Conservation (phyloP, 164 flowering plant species). For the Akebia trifoliata region DNA sequence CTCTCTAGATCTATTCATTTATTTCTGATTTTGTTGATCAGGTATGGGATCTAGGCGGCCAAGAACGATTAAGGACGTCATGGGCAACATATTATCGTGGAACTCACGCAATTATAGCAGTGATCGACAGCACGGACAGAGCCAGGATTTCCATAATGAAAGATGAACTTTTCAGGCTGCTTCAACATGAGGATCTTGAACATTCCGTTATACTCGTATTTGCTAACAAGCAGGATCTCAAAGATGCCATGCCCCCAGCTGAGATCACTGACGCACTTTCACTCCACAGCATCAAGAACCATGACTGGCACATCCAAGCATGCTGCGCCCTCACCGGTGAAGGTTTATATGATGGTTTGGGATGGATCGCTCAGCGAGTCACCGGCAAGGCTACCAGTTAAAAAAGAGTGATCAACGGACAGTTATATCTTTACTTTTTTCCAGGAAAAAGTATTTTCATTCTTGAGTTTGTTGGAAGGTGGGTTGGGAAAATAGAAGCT, state of each 20-base stretch:
- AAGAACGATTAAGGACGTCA: conserved; percentile 84
- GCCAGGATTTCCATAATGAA: conserved; percentile 82
- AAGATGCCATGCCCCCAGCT: conserved; percentile 91
- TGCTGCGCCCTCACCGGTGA: conserved; percentile 87
- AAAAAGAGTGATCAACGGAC: background rate
- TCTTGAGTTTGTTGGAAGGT: background rate
- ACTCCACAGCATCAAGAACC: conserved; percentile 88
- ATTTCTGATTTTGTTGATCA: conserved; percentile 18
- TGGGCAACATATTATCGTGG: conserved; percentile 99
- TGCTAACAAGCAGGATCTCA: conserved; percentile 92
- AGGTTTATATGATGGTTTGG: conserved; percentile 81
- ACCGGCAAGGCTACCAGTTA: conserved; percentile 64
- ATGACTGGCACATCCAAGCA: conserved; percentile 96
- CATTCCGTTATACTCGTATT: conserved; percentile 65
- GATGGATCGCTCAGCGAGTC: conserved; percentile 84
- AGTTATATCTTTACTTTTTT: background rate
- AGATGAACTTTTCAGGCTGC: conserved; percentile 82
- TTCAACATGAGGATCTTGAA: conserved; percentile 80
- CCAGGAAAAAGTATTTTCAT: background rate
- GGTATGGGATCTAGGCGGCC: conserved; percentile 97
- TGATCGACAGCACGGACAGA: conserved; percentile 93
- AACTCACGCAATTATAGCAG: conserved; percentile 83
- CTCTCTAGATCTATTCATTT: too few relatives aligned
- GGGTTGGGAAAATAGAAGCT: background rate
- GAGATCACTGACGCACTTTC: conserved; percentile 87